These are phyloP conservation scores for Albifimbria verrucaria DNA, from an alignment of 2,329 filamentous ascomycete genomes.

Conservation along the genomic window DNA sequence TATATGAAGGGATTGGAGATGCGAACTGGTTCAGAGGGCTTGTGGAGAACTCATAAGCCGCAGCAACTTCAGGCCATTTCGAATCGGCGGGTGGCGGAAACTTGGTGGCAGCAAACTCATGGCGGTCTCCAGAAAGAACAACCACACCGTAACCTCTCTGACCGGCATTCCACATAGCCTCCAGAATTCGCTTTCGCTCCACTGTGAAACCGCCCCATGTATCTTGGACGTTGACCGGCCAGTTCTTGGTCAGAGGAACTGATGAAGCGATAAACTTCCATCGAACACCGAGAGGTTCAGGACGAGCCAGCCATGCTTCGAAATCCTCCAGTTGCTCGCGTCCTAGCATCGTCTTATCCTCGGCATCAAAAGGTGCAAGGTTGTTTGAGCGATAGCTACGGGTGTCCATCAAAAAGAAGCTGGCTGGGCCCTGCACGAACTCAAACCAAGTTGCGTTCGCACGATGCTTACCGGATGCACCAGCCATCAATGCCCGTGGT, in stretches of 20 bases:
- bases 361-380: conserved; percentile 53
- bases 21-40: conserved; percentile 95
- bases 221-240: conserved; percentile 81
- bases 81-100: conserved; percentile 61
- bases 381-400: conserved; percentile 78
- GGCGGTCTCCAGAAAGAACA: conserved; percentile 86
- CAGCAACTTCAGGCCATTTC: conserved; percentile 59
- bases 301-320: conserved; percentile 68
- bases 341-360: conserved; percentile 85
- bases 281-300: conserved; percentile 72
- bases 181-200: conserved; percentile 75
- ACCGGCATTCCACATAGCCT: conserved; percentile 91
- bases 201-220: conserved; percentile 91
- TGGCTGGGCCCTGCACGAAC: conserved; percentile 85
- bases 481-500: conserved; percentile 56
- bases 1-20: conserved; percentile 78
- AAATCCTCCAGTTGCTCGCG: conserved; percentile 74
- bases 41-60: conserved; percentile 87
- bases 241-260: conserved; percentile 97
- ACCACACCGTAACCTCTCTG: conserved; percentile 72
- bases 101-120: conserved; percentile 91
- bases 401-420: conserved; percentile 94
- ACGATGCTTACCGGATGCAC: conserved; percentile 32
- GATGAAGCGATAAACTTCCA: conserved; percentile 94
- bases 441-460: conserved; percentile 76